A percentile compares a stretch with the other conserved stretches of the same genome.
phyloP scores from a whole-genome alignment of 768 basidiomycete species.

The Hygrocybe punicea region DNA sequence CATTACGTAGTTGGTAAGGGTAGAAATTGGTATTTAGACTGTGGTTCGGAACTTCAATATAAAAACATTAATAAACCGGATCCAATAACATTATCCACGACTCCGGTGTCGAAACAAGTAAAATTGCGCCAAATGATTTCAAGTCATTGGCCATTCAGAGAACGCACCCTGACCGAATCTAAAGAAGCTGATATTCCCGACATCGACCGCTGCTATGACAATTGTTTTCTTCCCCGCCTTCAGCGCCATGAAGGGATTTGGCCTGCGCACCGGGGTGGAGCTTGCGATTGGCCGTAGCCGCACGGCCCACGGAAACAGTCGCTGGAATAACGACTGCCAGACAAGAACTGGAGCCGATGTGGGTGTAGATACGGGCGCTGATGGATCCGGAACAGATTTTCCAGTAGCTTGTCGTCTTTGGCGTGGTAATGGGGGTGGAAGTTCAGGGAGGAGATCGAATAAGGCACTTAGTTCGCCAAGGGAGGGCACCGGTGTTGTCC shows the following conservation, averaged over 20 bases:
- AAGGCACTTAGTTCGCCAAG: slow-evolving; percentile 72
- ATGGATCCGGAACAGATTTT: not conserved
- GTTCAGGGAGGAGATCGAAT: slow-evolving; percentile 67
- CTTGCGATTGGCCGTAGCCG: slow-evolving; percentile 11
- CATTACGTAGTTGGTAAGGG: no score
- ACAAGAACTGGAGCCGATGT: not conserved
- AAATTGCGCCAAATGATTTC: not conserved
- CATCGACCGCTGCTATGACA: slow-evolving; percentile 84
- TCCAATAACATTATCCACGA: not conserved
- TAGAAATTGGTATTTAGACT: no score
- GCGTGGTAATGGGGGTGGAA: slow-evolving; percentile 57
- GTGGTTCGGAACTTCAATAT: no score
- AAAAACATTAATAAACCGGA: no score
- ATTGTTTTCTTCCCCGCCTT: slow-evolving; percentile 82
- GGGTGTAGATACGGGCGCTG: not conserved
- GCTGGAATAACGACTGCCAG: slow-evolving; percentile 23
- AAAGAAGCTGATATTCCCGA: slow-evolving; percentile 84
- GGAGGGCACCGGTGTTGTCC: slow-evolving; percentile 78
- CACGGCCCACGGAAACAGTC: slow-evolving; percentile 28
- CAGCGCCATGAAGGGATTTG: slow-evolving; percentile 75
- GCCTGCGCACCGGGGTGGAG: slow-evolving; percentile 33
- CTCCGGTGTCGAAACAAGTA: not conserved
- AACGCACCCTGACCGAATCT: slow-evolving; percentile 84
- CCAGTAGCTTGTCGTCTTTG: slow-evolving; percentile 29
- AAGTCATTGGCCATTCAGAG: slow-evolving; percentile 74